phyloP scores from a whole-genome alignment of 768 basidiomycete genomes.

The Collybia mongolica region DNA sequence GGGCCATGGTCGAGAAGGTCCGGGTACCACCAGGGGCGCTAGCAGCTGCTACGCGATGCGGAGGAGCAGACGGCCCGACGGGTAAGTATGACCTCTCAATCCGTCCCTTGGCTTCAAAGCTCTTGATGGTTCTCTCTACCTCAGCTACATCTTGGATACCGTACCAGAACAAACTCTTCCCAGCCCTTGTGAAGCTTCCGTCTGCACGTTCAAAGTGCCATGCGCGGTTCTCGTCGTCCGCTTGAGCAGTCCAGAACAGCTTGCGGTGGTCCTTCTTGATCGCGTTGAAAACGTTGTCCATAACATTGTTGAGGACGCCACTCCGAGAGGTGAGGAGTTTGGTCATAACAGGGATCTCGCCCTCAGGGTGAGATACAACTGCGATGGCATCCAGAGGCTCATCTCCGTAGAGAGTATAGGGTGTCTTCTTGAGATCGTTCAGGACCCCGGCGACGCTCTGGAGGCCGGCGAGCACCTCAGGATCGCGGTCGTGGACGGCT shows the following conservation, averaged over 20 bases:
- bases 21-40: slow-evolving; percentile 40
- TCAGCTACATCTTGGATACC: slow-evolving; percentile 89
- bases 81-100: slow-evolving; percentile 91
- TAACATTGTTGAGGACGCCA: slow-evolving; percentile 90
- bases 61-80: slow-evolving; percentile 71
- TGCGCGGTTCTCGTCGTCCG: slow-evolving; percentile 93
- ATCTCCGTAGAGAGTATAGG: slow-evolving; percentile 97
- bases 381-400: slow-evolving; percentile 96
- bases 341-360: slow-evolving; percentile 87
- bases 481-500: slow-evolving; percentile 93
- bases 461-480: slow-evolving; percentile 80
- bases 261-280: slow-evolving; percentile 92
- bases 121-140: slow-evolving; percentile 82
- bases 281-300: slow-evolving; percentile 97
- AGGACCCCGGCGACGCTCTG: slow-evolving; percentile 88
- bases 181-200: slow-evolving; percentile 94
- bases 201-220: slow-evolving; percentile 99
- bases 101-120: slow-evolving; percentile 72
- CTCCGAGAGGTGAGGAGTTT: slow-evolving; percentile 87
- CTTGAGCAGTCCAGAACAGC: slow-evolving; percentile 97
- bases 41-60: slow-evolving; percentile 37
- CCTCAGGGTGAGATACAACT: slow-evolving; percentile 88
- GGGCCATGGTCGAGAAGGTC: slow-evolving; percentile 58
- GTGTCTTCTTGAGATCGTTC: slow-evolving; percentile 73
- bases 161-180: slow-evolving; percentile 96